Evolutionary conservation across 495 filamentous ascomycete species (phyloP).

Genomic region (Aspergillus affinis): DNA sequence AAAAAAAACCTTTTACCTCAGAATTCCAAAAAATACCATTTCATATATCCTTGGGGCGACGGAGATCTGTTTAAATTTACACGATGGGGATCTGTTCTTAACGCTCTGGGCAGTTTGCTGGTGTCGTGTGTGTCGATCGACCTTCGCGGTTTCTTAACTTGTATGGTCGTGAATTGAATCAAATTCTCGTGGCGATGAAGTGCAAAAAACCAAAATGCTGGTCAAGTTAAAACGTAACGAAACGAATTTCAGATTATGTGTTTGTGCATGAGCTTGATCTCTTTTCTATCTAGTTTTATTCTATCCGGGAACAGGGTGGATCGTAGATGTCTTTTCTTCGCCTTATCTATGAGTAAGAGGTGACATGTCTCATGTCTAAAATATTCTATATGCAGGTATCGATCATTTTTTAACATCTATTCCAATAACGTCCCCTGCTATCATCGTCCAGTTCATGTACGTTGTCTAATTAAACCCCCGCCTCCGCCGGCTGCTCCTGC

Average conservation of each 20-base stretch:
- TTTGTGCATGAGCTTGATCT: neutral
- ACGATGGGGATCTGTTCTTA: slow-evolving; percentile 4
- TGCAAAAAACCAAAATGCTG: neutral
- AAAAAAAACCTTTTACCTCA: neutral
- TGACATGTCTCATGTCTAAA: neutral
- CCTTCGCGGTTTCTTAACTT: slow-evolving; percentile 12
- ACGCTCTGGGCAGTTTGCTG: slow-evolving; percentile 6
- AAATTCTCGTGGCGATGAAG: slow-evolving; percentile 19
- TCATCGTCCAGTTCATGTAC: neutral
- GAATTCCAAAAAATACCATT: slow-evolving; percentile 14
- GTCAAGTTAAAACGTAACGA: neutral
- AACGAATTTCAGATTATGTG: neutral
- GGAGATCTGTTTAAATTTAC: neutral
- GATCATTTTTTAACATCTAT: neutral
- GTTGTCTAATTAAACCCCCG: neutral
- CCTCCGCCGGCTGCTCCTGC: neutral
- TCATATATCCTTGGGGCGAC: neutral
- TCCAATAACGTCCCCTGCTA: neutral
- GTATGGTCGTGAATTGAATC: slow-evolving; percentile 19
- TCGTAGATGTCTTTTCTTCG: neutral
- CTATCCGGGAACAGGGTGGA: too few species aligned
- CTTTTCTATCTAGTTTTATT: too few species aligned
- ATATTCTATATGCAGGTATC: neutral
- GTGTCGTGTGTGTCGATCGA: slow-evolving; percentile 2
- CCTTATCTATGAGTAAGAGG: too few species aligned